A percentile compares a stretch with the other conserved stretches of the same genome.
These are phyloP conservation scores for Ceriops zippeliana DNA, from an alignment of 345 rosid species.

Conservation along the genomic window DNA sequence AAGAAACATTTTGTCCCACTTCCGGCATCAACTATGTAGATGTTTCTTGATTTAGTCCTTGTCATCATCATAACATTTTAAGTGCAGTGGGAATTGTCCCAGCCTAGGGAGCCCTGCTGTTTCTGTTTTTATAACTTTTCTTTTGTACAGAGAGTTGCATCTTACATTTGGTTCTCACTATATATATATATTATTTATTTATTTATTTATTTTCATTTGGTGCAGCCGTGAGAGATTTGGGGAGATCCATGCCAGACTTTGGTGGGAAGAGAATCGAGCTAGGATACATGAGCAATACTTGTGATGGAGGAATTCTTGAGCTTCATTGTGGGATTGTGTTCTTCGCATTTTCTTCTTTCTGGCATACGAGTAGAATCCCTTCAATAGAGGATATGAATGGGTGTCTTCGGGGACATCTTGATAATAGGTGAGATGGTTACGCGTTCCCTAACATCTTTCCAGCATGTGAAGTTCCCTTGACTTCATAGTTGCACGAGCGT, in stretches of 20 bases:
- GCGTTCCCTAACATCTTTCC: constrained; percentile 1
- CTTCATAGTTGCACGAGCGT: not conserved
- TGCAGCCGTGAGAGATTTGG: constrained; percentile 94
- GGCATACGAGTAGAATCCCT: constrained; percentile 14
- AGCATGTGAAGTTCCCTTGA: constrained; percentile 9
- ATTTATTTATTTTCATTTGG: not conserved
- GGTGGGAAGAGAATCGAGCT: constrained; percentile 99
- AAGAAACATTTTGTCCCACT: too few species aligned
- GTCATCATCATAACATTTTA: not conserved
- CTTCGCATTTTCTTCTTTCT: constrained; percentile 3
- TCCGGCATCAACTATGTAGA: constrained; percentile 16
- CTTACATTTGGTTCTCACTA: too few species aligned
- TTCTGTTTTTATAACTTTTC: too few species aligned
- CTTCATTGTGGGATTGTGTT: constrained; percentile 19
- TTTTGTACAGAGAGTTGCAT: too few species aligned
- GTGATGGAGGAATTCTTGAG: constrained; percentile 29
- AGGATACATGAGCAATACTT: constrained; percentile 92
- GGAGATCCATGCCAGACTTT: constrained; percentile 90
- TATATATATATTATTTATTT: too few species aligned
- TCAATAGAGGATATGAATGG: constrained; percentile 20
- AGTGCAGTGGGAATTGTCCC: constrained; percentile 4
- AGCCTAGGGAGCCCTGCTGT: not conserved
- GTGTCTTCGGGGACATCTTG: constrained; percentile 31
- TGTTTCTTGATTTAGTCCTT: constrained; percentile 7
- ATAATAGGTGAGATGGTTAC: constrained; percentile 2